A percentile compares a stretch with the other conserved stretches of the same genome.
These are phyloP conservation scores for Phytophthora pini DNA, from an alignment of 352 stramenopile species.

Conservation along the genomic window DNA sequence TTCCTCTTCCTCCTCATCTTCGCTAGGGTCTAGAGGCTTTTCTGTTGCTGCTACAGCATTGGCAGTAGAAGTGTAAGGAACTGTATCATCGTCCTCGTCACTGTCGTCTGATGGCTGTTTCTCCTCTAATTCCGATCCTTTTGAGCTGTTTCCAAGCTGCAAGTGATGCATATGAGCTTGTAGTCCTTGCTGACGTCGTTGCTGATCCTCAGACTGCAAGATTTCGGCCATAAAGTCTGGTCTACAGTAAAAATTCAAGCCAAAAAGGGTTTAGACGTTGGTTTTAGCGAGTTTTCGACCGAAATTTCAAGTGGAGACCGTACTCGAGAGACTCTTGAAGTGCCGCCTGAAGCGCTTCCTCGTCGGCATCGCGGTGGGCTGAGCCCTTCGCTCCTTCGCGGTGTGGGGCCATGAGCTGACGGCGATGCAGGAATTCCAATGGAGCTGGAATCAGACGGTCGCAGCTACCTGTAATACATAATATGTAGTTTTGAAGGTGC, in stretches of 20 bases:
- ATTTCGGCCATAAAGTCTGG: slow-evolving; percentile 78
- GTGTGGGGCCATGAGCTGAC: slow-evolving; percentile 23
- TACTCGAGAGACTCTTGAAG: slow-evolving; percentile 71
- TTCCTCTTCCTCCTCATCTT: slow-evolving; percentile 43
- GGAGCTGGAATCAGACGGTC: slow-evolving; percentile 4
- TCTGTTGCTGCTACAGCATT: neutral
- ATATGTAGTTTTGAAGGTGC: slow-evolving; percentile 4
- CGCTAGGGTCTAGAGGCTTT: slow-evolving; percentile 10
- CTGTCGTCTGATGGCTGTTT: slow-evolving; percentile 31
- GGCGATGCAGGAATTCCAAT: too few species aligned
- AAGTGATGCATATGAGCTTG: neutral
- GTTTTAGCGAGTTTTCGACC: neutral
- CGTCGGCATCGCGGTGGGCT: slow-evolving; percentile 65
- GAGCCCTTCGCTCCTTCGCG: slow-evolving; percentile 28
- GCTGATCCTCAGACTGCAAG: slow-evolving; percentile 57
- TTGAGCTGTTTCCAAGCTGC: slow-evolving; percentile 9
- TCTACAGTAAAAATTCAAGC: slow-evolving; percentile 26
- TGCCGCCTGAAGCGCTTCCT: slow-evolving; percentile 71
- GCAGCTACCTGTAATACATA: slow-evolving; percentile 4
- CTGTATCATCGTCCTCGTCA: slow-evolving; percentile 18
- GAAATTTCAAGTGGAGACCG: slow-evolving; percentile 14
- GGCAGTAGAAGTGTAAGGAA: neutral
- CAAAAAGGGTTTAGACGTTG: slow-evolving; percentile 9
- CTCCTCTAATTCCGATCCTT: slow-evolving; percentile 15
- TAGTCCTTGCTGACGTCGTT: slow-evolving; percentile 8